Evolutionary conservation across 108 stramenopile genomes (phyloP).

Genomic region (Skeletonema costatum): DNA sequence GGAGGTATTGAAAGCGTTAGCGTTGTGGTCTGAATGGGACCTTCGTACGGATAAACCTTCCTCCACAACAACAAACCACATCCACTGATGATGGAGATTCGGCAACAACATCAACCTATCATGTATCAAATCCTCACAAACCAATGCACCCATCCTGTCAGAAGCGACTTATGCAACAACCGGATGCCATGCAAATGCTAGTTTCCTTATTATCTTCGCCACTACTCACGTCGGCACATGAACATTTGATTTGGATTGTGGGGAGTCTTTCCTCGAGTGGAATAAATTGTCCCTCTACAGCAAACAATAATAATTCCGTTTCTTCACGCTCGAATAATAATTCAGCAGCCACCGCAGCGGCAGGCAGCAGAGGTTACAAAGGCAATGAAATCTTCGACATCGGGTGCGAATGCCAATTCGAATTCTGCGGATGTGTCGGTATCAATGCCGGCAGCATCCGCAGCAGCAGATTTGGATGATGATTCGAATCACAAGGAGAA

Average conservation of each 20-base stretch:
- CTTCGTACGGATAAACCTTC: not conserved
- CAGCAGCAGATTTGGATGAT: constrained; percentile 3
- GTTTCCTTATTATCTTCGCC: constrained; percentile 74
- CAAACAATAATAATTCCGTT: constrained; percentile 24
- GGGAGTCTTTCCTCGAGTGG: constrained; percentile 84
- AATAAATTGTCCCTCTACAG: constrained; percentile 16
- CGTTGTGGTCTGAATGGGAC: not conserved
- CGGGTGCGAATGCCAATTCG: constrained; percentile 1
- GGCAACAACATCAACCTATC: not conserved
- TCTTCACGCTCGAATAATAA: constrained; percentile 5
- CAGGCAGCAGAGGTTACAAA: constrained; percentile 11
- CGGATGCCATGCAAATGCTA: constrained; percentile 84
- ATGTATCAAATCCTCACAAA: not conserved
- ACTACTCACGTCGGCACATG: constrained; percentile 63
- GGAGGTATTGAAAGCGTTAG: not conserved
- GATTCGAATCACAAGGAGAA: constrained; percentile 10
- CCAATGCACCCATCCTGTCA: constrained; percentile 56
- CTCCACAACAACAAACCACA: constrained; percentile 1
- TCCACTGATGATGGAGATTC: not conserved
- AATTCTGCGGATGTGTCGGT: constrained; percentile 5
- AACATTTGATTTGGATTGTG: constrained; percentile 86
- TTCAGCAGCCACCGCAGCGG: constrained; percentile 12
- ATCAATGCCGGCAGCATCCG: constrained; percentile 2
- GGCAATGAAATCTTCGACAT: constrained; percentile 1
- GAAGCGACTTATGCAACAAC: constrained; percentile 78